Conservation (phyloP, 1,284 basidiomycete genomes). For the Gomphus bonarii region DNA sequence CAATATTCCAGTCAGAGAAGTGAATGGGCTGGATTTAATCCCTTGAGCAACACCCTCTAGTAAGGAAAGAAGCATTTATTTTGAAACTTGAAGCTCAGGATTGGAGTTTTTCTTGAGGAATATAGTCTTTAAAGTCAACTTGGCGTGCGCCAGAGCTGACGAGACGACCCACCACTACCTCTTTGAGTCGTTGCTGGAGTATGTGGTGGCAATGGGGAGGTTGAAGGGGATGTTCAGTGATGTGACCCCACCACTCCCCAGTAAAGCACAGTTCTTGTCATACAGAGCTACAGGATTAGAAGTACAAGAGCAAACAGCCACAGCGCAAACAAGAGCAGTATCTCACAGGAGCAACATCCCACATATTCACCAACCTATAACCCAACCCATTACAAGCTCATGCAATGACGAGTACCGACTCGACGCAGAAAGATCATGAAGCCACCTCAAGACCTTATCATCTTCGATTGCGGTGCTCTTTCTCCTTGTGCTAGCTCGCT, state of each 20-base stretch:
- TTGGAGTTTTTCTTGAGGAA: no score
- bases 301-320: neutral
- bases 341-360: neutral
- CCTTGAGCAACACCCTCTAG: no score
- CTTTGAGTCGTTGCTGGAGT: no score
- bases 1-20: no score
- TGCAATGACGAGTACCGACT: neutral
- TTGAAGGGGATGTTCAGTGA: no score
- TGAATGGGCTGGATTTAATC: no score
- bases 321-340: neutral
- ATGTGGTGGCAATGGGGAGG: no score
- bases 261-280: neutral
- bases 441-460: neutral
- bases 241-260: neutral
- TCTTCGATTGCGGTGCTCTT: neutral
- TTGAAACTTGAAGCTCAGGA: no score
- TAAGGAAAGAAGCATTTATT: no score
- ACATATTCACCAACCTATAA: neutral
- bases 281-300: neutral
- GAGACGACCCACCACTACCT: no score
- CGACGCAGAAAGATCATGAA: neutral
- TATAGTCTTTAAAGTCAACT: no score
- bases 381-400: neutral
- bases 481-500: neutral
- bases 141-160: no score